Percentiles rank a stretch among this genome's conserved stretches.
Evolutionary conservation across 1,139 yeast species (phyloP).

Genomic region (Protomyces inundatus): DNA sequence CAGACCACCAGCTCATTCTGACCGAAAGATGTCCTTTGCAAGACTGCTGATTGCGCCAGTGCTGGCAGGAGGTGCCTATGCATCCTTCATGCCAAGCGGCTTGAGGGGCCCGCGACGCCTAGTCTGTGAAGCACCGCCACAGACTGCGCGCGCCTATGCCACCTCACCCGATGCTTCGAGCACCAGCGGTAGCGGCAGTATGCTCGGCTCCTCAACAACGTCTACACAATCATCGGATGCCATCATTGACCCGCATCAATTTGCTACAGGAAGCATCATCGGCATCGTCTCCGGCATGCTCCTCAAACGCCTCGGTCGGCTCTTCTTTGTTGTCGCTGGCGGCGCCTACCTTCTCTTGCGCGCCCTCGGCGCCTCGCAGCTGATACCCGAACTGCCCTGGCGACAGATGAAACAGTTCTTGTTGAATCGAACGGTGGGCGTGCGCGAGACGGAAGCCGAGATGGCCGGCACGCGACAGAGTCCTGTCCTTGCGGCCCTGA

Average conservation of each 20-base stretch:
- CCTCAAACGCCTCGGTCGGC: constrained; percentile 20
- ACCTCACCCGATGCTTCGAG: neutral
- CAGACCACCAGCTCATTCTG: no score
- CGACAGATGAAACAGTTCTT: constrained; percentile 10
- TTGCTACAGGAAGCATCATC: constrained; percentile 20
- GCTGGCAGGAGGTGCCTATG: neutral
- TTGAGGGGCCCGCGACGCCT: no score
- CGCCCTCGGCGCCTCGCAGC: constrained; percentile 8
- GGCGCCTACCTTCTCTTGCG: constrained; percentile 11
- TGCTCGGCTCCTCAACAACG: neutral
- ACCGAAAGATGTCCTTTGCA: constrained; percentile 9
- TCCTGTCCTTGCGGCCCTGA: constrained; percentile 13
- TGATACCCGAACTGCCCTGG: constrained; percentile 22
- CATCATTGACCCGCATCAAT: constrained; percentile 17
- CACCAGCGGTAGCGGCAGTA: neutral
- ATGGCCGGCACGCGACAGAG: neutral
- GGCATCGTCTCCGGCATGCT: constrained; percentile 20
- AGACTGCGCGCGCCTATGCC: no score
- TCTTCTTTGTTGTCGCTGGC: constrained; percentile 16
- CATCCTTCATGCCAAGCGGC: neutral
- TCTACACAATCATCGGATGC: neutral
- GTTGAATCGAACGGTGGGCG: constrained; percentile 4
- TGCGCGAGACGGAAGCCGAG: neutral
- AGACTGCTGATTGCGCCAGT: constrained; percentile 16
- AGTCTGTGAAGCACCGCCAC: no score